Percentiles rank a stretch among this genome's conserved stretches.
Evolutionary conservation across 371 early-diverging fungal genomes (phyloP).

Genomic region (Rhizopus sp.): DNA sequence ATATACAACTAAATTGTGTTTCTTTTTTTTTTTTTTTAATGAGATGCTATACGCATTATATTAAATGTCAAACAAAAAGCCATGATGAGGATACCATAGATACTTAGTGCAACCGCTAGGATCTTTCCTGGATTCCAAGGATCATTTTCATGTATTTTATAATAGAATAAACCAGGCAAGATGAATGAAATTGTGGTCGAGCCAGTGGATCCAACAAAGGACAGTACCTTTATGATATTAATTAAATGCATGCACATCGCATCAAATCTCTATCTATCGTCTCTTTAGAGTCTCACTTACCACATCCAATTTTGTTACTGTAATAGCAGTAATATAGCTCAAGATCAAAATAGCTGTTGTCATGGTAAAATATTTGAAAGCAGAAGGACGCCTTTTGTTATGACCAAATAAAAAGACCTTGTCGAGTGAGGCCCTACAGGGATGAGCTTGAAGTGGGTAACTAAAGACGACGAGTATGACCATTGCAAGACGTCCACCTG

Average conservation of each 20-base stretch:
- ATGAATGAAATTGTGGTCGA: conserved; percentile 99
- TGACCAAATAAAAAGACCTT: conserved; percentile 59
- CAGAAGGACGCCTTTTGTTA: conserved; percentile 22
- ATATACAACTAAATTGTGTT: background rate
- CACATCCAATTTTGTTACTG: conserved; percentile 76
- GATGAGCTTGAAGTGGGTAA: conserved; percentile 98
- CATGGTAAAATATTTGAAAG: conserved; percentile 64
- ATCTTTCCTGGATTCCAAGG: conserved; percentile 61
- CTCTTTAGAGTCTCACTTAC: conserved; percentile 30
- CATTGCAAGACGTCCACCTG: conserved; percentile 87
- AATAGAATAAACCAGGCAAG: conserved; percentile 95
- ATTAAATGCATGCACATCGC: background rate
- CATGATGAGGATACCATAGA: conserved; percentile 70
- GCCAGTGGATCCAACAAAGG: conserved; percentile 98
- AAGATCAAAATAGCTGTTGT: conserved; percentile 70
- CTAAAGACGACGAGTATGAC: conserved; percentile 92
- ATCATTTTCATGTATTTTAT: conserved; percentile 72
- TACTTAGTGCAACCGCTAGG: conserved; percentile 46
- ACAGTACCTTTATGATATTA: conserved; percentile 60
- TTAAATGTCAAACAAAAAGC: conserved; percentile 64
- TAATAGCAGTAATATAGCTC: conserved; percentile 76
- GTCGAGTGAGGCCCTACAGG: conserved; percentile 91
- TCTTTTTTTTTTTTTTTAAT: conserved; percentile 1
- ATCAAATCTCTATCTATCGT: background rate
- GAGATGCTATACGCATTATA: conserved; percentile 9